phyloP scores from a whole-genome alignment of 192 early-diverging fungal species.

The Bifiguratus adelaidae region DNA sequence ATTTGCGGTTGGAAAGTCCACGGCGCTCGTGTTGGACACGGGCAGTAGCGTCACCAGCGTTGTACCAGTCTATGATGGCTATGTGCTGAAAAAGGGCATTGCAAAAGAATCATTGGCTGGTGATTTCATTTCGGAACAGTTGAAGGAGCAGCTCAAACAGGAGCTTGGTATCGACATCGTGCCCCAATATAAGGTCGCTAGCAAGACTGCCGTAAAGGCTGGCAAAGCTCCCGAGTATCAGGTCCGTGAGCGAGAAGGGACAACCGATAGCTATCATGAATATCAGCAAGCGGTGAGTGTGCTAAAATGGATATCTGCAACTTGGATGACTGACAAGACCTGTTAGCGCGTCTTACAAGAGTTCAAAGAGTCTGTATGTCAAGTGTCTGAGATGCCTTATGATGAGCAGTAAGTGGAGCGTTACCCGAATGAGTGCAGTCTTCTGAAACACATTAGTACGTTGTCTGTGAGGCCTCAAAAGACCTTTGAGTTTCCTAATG shows the following conservation, averaged over 20 bases:
- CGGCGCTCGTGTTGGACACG: conserved; percentile 86
- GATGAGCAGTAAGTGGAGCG: conserved; percentile 49
- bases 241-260: conserved; percentile 39
- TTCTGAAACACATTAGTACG: conserved; percentile 14
- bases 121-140: conserved; percentile 70
- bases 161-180: conserved; percentile 52
- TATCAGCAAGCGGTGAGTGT: conserved; percentile 55
- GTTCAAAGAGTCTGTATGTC: conserved; percentile 90
- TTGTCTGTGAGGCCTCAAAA: conserved; percentile 59
- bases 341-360: conserved; percentile 71
- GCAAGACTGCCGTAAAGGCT: conserved; percentile 64
- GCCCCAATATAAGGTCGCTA: conserved; percentile 76
- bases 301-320: neutral
- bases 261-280: conserved; percentile 56
- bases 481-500: conserved; percentile 91
- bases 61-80: conserved; percentile 96
- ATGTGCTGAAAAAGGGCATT: conserved; percentile 82
- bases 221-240: conserved; percentile 47
- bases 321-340: conserved; percentile 2
- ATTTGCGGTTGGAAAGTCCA: conserved; percentile 81
- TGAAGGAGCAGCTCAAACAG: conserved; percentile 45
- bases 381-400: conserved; percentile 62
- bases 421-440: no score
- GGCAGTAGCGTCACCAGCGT: conserved; percentile 83
- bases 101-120: conserved; percentile 70